phyloP scores from a whole-genome alignment of 2,329 filamentous ascomycete genomes.

The Monilinia polystroma region DNA sequence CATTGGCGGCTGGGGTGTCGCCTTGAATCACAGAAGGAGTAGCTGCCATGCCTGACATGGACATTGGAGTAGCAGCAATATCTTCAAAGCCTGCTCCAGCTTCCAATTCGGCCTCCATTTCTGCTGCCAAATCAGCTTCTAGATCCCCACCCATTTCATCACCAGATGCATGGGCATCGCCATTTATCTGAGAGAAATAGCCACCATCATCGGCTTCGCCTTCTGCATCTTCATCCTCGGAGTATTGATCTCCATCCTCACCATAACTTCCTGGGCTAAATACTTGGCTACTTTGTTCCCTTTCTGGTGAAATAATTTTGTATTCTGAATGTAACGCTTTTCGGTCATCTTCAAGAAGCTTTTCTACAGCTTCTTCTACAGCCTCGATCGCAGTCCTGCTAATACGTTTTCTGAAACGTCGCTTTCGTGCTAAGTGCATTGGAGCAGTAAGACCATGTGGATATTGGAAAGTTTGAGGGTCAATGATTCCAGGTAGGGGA shows the following conservation, averaged over 20 bases:
- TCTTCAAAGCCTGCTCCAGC: constrained; percentile 32
- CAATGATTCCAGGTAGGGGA: constrained; percentile 36
- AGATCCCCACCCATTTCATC: constrained; percentile 42
- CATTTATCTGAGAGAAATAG: constrained; percentile 37
- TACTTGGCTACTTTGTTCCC: constrained; percentile 33
- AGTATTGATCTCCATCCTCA: constrained; percentile 41
- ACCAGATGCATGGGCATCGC: constrained; percentile 33
- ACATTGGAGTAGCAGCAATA: constrained; percentile 41
- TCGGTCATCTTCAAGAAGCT: constrained; percentile 50
- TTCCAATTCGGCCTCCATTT: constrained; percentile 35
- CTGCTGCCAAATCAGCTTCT: constrained; percentile 39
- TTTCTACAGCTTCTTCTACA: constrained; percentile 56
- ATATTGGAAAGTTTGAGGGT: constrained; percentile 39
- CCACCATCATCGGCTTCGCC: constrained; percentile 43
- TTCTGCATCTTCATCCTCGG: constrained; percentile 42
- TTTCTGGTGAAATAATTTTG: constrained; percentile 44
- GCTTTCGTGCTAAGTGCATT: constrained; percentile 57
- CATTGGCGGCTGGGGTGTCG: constrained; percentile 31
- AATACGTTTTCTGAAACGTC: constrained; percentile 57
- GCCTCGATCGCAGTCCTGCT: constrained; percentile 56
- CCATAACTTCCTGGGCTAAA: constrained; percentile 30
- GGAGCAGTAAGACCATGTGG: constrained; percentile 60
- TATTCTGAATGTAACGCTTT: constrained; percentile 44
- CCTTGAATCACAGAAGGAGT: constrained; percentile 34
- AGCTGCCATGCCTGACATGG: constrained; percentile 31